These are phyloP conservation scores for Leccinum aurantiacum DNA, from an alignment of 768 basidiomycete genomes.

Conservation along the genomic window DNA sequence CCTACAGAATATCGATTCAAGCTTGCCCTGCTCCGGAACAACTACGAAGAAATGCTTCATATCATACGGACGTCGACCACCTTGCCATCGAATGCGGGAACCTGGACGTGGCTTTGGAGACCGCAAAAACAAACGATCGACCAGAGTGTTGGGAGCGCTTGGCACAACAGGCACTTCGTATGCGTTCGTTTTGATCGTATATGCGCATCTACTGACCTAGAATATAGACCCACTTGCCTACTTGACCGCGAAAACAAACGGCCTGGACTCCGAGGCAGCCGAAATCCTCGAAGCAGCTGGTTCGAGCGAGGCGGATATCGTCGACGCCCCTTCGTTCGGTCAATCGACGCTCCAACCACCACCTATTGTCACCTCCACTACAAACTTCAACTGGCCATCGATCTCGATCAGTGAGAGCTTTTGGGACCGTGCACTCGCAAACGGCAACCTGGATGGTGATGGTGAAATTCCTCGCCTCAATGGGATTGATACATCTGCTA, in stretches of 20 bases:
- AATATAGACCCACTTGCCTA: conserved; percentile 92
- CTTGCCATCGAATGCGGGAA: conserved; percentile 98
- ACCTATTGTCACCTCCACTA: conserved; percentile 70
- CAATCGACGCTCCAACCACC: conserved; percentile 76
- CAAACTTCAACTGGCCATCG: conserved; percentile 82
- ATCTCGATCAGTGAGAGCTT: conserved; percentile 82
- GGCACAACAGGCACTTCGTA: conserved; percentile 91
- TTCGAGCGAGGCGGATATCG: conserved; percentile 83
- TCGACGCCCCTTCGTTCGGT: conserved; percentile 73
- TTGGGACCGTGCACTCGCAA: conserved; percentile 93
- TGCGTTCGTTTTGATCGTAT: conserved; percentile 33
- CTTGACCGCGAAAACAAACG: conserved; percentile 94
- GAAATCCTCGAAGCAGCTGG: conserved; percentile 91
- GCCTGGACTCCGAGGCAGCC: conserved; percentile 81
- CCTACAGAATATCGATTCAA: conserved; percentile 99
- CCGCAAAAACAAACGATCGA: conserved; percentile 82
- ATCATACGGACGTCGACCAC: conserved; percentile 95
- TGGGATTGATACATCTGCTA: conserved; percentile 55
- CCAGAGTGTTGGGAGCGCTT: conserved; percentile 92
- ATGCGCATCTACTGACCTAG: conserved; percentile 10
- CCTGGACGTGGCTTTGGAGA: conserved; percentile 93
- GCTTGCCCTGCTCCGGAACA: conserved; percentile 89
- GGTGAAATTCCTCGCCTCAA: conserved; percentile 68
- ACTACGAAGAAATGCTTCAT: conserved; percentile 95
- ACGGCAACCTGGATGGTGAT: conserved; percentile 69